Evolutionary conservation across 306 rosid species (phyloP), one percentile per base, ranked within the genome.

Genomic region (Canavalia gladiata): DNA sequence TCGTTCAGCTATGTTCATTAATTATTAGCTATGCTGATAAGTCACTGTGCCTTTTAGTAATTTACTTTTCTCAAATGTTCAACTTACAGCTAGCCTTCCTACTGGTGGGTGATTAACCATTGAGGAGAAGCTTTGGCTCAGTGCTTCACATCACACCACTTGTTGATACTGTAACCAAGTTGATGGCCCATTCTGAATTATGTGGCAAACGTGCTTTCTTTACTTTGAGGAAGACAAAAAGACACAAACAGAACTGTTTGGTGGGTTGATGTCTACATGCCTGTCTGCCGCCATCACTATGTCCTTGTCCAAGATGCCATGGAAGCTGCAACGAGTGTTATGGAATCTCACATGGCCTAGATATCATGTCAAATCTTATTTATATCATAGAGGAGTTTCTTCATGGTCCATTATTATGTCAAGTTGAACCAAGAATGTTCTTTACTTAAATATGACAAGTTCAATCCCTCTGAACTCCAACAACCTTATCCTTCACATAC

Each of bases 161-260:
- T 42, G 96, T 95, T 74, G 97, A 95, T 77, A 86, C 94, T n/a
- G 92, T 90, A 41, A 91, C 98, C 4, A 95, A 93, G 85, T 81
- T 93, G 88, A 90, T 97, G 0, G 97, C 97, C 55, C 89, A 96
- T 25, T 90, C 94, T 80, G 97, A 95, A 64, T 60, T 88, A n/a
- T 93, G 97, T 55, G 95, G 97, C 18, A 90, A 92, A 80, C 83
- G 86, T 67, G 98, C 97, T 34, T 88, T 90, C 88, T 92, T 95
- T 66, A 93, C 93, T 73, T 74, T 86, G 65, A 90, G 98, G 82
- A 96, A 89, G 82, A 90, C 88, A 7, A 84, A 83, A 60, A 87
- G 86, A 90, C 84, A n/a, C 75, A 52, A 75, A 93, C 95, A 0
- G 94, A 95, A 74, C 87, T 90, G 65, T 88, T 89, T 79, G 97